Evolutionary conservation across 495 filamentous ascomycete species (phyloP).

Genomic region (Penicillium salamii): DNA sequence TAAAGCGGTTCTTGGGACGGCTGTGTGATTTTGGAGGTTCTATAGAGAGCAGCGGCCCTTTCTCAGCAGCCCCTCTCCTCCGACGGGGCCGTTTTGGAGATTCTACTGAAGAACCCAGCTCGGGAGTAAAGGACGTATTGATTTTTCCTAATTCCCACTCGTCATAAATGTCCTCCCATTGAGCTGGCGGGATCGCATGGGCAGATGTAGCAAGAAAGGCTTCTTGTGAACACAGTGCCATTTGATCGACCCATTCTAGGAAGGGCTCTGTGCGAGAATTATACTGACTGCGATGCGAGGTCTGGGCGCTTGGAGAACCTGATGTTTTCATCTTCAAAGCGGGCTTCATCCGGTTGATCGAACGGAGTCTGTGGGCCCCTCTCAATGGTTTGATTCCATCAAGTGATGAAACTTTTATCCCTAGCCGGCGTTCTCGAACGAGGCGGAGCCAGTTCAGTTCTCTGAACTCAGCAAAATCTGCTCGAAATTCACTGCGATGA

Average conservation of each 20-base stretch:
- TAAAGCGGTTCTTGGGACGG: no score
- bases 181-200: no score
- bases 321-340: no score
- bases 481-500: conserved; percentile 3
- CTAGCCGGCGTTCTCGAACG: conserved; percentile 15
- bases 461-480: conserved; percentile 1
- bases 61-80: no score
- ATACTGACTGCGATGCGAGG: no score
- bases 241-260: no score
- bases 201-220: background rate
- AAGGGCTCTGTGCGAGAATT: no score
- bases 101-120: background rate
- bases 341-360: no score
- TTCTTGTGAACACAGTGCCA: background rate
- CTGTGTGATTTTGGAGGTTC: no score
- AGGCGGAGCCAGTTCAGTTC: conserved; percentile 28
- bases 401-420: conserved; percentile 12
- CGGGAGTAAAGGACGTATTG: background rate
- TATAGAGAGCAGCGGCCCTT: no score
- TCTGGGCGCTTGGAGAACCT: no score
- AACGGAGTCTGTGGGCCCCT: background rate
- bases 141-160: background rate
- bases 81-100: background rate
- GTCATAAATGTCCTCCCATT: background rate
- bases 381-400: conserved; percentile 10